Percentiles rank a stretch among this genome's conserved stretches.
Evolutionary conservation across 2,329 filamentous ascomycete genomes (phyloP).

Genomic region (Alternaria sp.): DNA sequence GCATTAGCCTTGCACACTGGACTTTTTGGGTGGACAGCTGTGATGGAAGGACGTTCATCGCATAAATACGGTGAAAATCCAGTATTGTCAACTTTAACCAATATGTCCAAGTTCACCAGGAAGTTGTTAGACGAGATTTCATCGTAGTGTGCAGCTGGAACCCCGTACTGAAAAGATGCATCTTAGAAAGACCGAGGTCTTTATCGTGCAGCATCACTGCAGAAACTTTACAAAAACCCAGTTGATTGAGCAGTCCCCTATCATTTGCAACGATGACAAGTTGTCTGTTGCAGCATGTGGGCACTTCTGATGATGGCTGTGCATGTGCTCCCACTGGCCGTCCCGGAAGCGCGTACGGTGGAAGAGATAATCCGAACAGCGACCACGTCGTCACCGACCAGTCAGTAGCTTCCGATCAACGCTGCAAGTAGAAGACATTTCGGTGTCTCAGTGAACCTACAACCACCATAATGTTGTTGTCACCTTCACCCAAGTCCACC

Average conservation of each 20-base stretch:
- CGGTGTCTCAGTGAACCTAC: conserved; percentile 10
- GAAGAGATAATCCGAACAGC: conserved; percentile 44
- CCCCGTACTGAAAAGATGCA: neutral
- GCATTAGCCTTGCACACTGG: neutral
- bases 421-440: conserved; percentile 17
- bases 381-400: conserved; percentile 31
- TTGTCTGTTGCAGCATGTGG: neutral
- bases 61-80: neutral
- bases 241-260: neutral
- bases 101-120: neutral
- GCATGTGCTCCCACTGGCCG: conserved; percentile 27
- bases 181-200: neutral
- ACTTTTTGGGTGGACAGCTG: neutral
- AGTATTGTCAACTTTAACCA: neutral
- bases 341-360: conserved; percentile 33
- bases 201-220: neutral
- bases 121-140: neutral
- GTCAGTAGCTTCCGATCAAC: conserved; percentile 20
- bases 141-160: neutral
- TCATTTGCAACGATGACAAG: neutral
- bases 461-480: conserved; percentile 28
- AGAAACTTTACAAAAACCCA: neutral
- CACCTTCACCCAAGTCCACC: conserved; percentile 9
- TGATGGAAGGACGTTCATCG: neutral
- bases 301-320: conserved; percentile 24